Evolutionary conservation across 169 alveolate species (phyloP).

Genomic region (Perkinsus olseni): DNA sequence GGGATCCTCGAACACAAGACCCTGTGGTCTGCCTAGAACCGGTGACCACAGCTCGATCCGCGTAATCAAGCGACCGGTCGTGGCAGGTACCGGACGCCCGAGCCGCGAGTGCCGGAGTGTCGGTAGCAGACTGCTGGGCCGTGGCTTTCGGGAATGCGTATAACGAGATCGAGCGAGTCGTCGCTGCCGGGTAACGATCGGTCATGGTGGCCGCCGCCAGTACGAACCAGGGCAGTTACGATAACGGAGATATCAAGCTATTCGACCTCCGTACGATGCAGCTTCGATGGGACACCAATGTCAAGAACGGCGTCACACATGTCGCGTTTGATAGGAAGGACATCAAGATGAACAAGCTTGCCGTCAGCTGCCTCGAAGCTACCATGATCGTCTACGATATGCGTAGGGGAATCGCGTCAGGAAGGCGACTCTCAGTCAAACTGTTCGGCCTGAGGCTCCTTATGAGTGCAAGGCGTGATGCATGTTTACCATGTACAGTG

Average conservation of each 20-base stretch:
- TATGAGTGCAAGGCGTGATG: too few species aligned
- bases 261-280: constrained; percentile 70
- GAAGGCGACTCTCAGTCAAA: not conserved
- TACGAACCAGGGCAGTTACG: constrained; percentile 40
- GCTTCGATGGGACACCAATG: constrained; percentile 75
- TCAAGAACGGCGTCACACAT: constrained; percentile 76
- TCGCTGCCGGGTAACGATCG: constrained; percentile 32
- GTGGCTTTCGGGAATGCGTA: constrained; percentile 77
- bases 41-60: constrained; percentile 22
- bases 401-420: too few species aligned
- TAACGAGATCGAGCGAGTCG: constrained; percentile 68
- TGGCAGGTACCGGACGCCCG: not conserved
- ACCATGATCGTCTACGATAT: constrained; percentile 74
- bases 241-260: constrained; percentile 86
- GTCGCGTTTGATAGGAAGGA: constrained; percentile 77
- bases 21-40: constrained; percentile 79
- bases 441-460: too few species aligned
- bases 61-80: not conserved
- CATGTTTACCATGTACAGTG: too few species aligned
- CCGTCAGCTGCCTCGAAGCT: constrained; percentile 78
- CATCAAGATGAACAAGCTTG: constrained; percentile 78
- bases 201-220: constrained; percentile 45
- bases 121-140: constrained; percentile 87
- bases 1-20: constrained; percentile 69
- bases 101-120: constrained; percentile 43